Evolutionary conservation across 2,329 filamentous ascomycete genomes (phyloP).

Genomic region (Colletotrichum sidae): DNA sequence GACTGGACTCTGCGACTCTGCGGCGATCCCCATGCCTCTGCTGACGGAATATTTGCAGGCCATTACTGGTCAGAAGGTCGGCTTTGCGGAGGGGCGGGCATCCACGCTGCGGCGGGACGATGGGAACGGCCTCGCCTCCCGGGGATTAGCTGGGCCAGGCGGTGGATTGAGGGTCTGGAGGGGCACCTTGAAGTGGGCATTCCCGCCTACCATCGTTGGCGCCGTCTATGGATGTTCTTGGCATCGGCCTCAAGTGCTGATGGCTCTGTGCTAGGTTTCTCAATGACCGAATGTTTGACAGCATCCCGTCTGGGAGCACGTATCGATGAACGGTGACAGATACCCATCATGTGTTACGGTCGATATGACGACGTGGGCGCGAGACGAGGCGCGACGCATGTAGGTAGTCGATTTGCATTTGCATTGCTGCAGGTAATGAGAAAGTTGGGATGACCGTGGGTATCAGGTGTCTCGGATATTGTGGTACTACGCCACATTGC

Average conservation of each 20-base stretch:
- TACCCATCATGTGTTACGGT: neutral
- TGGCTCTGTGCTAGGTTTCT: too few species aligned
- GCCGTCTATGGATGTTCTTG: slow-evolving; percentile 20
- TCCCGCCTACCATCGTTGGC: slow-evolving; percentile 18
- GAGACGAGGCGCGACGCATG: slow-evolving; percentile 17
- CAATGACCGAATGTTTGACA: too few species aligned
- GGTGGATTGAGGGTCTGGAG: neutral
- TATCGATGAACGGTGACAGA: neutral
- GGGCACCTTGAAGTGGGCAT: slow-evolving; percentile 18
- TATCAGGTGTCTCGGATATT: slow-evolving; percentile 31
- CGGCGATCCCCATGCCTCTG: slow-evolving; percentile 25
- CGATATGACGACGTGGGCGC: slow-evolving; percentile 20
- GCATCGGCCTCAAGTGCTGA: neutral
- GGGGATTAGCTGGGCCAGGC: slow-evolving; percentile 19
- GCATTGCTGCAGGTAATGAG: slow-evolving; percentile 8
- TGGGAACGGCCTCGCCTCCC: slow-evolving; percentile 24
- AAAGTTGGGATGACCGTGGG: slow-evolving; percentile 31
- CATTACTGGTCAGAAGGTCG: slow-evolving; percentile 21
- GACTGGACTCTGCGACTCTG: slow-evolving; percentile 1
- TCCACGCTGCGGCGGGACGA: slow-evolving; percentile 8
- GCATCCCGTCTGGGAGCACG: too few species aligned
- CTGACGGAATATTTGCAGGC: slow-evolving; percentile 18
- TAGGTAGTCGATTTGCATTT: slow-evolving; percentile 20
- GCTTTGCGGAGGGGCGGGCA: slow-evolving; percentile 12
- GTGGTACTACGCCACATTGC: too few species aligned